Base-by-base conservation (phyloP, 139 green algal species). In the Haematococcus sp. region DNA sequence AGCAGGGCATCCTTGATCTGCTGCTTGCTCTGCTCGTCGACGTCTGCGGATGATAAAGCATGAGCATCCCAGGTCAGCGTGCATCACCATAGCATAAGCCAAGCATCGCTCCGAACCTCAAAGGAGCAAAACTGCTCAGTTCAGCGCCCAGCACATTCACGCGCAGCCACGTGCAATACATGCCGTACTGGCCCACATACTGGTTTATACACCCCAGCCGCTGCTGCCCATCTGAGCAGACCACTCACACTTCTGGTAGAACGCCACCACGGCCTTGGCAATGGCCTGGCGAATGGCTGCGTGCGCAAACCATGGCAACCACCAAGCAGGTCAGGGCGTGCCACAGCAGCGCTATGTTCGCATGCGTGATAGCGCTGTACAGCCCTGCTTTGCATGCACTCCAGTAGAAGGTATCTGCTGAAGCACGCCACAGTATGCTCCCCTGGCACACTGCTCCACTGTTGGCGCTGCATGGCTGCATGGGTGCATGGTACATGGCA, bases 1-100 rank as follows among this genome's bases (percentile, higher is more conserved):
- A 98, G 75, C 75, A 99, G 89, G 7, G 92, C 83, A 54, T 98
- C 92, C 91, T 99, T 99, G 87, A 99, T 95, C 81, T 97, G 88
- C 80, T 93, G 44, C 90, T 98, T 98, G 83, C 87, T 92, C 87
- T 94, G 86, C 92, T 99, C 96, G 71, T 99, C 96, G 34, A 99
- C 93, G 75, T 94, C 90, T 96, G 88, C 68, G 81, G 2, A 23
- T 28, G 17, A 67, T 20, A 63, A 63, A 64, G 40, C 3, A 75
- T 31, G 13, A 20, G 46, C 17, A 15, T n/a, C 16, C 46, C 46
- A 56, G 46, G 46, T n/a, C 46, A n/a, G n/a, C n/a, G n/a, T n/a
- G n/a, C n/a, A n/a, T n/a, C n/a, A n/a, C n/a, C n/a, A n/a, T n/a
- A n/a, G n/a, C n/a, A n/a, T n/a, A n/a, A n/a, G n/a, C n/a, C n/a